Percentiles rank a stretch among this genome's conserved stretches.
Evolutionary conservation across 2,329 filamentous ascomycete genomes (phyloP).

Genomic region (Paracorniculantispora psalliotae): DNA sequence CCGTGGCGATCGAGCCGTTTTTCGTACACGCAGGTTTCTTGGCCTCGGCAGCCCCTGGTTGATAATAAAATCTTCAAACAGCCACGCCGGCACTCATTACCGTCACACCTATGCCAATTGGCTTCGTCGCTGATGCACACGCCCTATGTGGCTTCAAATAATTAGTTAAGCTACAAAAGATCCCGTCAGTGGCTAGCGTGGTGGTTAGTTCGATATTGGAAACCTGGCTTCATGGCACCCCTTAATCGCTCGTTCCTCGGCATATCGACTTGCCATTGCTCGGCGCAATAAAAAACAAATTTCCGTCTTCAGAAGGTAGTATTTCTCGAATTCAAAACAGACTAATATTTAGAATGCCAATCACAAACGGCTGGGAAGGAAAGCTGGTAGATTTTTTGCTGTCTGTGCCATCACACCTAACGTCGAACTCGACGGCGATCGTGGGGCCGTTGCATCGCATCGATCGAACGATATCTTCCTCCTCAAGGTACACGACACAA

Average conservation of each 20-base stretch:
- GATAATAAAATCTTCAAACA: neutral
- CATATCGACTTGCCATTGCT: neutral
- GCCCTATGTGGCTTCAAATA: neutral
- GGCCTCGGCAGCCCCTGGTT: neutral
- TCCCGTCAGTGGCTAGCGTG: neutral
- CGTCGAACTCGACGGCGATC: neutral
- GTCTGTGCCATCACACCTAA: neutral
- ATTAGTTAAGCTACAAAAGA: neutral
- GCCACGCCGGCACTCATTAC: neutral
- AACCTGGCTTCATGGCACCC: neutral
- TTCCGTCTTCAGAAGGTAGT: too few species aligned
- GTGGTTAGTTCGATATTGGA: neutral
- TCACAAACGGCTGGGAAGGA: too few species aligned
- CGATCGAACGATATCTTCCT: neutral
- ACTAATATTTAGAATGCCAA: too few species aligned
- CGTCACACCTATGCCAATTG: neutral
- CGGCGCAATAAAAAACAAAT: too few species aligned
- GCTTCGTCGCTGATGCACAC: neutral
- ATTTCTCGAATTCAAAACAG: too few species aligned
- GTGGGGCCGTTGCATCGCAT: constrained; percentile 4
- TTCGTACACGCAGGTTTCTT: neutral
- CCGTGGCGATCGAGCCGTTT: neutral
- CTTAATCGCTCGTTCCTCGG: neutral
- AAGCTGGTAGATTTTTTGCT: neutral
- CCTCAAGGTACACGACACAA: neutral